Base-by-base conservation (phyloP, 495 filamentous ascomycete species). In the Neurospora tetrasperma region DNA sequence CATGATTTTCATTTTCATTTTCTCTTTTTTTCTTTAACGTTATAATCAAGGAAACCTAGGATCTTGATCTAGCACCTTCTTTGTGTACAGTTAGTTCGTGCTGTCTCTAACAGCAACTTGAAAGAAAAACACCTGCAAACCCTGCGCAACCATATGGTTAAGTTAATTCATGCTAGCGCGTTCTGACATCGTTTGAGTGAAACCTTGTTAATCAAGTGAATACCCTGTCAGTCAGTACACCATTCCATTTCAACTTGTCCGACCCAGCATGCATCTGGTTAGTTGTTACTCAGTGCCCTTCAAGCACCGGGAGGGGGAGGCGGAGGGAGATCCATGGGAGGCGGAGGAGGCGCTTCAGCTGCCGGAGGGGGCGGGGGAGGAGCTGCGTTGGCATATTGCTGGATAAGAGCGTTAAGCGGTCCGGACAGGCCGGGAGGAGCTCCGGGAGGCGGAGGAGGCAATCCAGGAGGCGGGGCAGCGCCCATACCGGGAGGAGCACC, bases 281-380 rank as follows among this genome's bases (percentile, higher is more conserved):
- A 66, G 54, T 66, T 27, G 10, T 31, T 66, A 62, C 54, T 35
- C 54, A 35, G 54, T 66, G 54, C 27, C 27, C 27, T 66, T 66
- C 54, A 89, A 71, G 82, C 83, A 72, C 86, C 86, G 10, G 88
- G 87, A 62, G 91, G 91, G 72, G 92, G 91, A 18, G 92, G 92
- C 27, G 92, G 92, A 43, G 91, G 91, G 78, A 90, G 87, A 74
- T 94, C 92, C 79, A 88, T 90, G 5, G 92, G 92, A 71, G 91
- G 90, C 69, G 90, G 92, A 1, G 92, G 92, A 62, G 92, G 92
- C 42, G 88, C 89, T 71, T 90, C 90, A 76, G 86, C 84, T 43
- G 83, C 80, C 27, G 83, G 80, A 35, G 86, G 85, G 10, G 85
- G 83, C 4, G 88, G 90, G 69, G 89, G 89, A 46, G 84, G 85